Percentiles rank a stretch among this genome's conserved stretches.
Conservation (phyloP, 2,329 filamentous ascomycete genomes). For the Aspergillus proliferans region DNA sequence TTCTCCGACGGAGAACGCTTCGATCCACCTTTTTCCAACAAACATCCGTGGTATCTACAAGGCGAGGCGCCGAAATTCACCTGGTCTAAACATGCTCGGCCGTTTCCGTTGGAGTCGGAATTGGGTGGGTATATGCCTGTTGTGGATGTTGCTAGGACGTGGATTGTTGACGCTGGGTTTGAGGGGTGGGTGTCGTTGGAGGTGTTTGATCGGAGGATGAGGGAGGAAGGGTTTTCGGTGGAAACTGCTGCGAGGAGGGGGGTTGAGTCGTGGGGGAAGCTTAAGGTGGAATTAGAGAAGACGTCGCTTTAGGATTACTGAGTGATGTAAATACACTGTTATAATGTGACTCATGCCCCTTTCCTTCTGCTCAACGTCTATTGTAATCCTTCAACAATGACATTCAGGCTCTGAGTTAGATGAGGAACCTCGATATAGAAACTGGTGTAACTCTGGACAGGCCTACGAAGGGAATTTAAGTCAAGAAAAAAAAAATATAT, state of each 20-base stretch:
- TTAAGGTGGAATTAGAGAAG: background rate
- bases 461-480: background rate
- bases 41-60: slow-evolving; percentile 12
- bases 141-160: slow-evolving; percentile 9
- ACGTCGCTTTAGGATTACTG: background rate
- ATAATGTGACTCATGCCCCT: no score
- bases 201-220: slow-evolving; percentile 16
- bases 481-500: background rate
- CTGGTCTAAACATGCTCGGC: slow-evolving; percentile 15
- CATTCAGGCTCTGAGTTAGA: no score
- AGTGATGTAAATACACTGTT: no score
- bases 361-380: no score
- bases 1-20: slow-evolving; percentile 22
- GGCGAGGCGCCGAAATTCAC: slow-evolving; percentile 5
- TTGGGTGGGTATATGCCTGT: slow-evolving; percentile 7
- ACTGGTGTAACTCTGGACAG: background rate
- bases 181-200: slow-evolving; percentile 19
- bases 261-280: background rate
- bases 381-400: no score
- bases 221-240: slow-evolving; percentile 2
- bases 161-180: slow-evolving; percentile 13
- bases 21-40: slow-evolving; percentile 9
- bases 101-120: slow-evolving; percentile 18
- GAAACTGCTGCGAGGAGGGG: slow-evolving; percentile 5
- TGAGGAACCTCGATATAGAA: background rate